Percentiles rank a stretch among this genome's conserved stretches.
Evolutionary conservation across 2,329 filamentous ascomycete species (phyloP).

Genomic region (Biscogniauxia mediterranea): DNA sequence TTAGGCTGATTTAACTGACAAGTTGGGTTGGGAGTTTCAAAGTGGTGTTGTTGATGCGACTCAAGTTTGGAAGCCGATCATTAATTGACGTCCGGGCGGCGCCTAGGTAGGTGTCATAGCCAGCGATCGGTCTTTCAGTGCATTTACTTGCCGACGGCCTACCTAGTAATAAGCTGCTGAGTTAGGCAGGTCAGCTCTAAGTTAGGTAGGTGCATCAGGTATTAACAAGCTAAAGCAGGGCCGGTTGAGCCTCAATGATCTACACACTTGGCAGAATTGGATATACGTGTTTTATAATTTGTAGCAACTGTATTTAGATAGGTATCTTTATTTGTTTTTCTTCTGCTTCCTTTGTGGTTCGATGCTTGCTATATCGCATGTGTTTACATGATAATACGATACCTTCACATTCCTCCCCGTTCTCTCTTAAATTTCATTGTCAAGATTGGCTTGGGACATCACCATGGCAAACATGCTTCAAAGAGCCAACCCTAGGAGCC

Average conservation of each 20-base stretch:
- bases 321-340: neutral
- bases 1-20: too few relatives aligned
- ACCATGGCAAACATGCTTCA: neutral
- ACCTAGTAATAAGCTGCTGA: neutral
- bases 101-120: too few relatives aligned
- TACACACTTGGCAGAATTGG: neutral
- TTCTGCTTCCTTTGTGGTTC: too few relatives aligned
- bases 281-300: neutral
- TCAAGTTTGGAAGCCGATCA: neutral
- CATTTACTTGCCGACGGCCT: neutral
- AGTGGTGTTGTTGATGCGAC: neutral
- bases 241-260: slow-evolving; percentile 15
- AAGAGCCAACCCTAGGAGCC: neutral
- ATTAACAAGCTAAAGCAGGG: slow-evolving; percentile 2
- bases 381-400: too few relatives aligned
- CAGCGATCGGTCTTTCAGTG: neutral
- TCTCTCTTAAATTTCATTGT: neutral
- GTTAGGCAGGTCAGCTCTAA: neutral
- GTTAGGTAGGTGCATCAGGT: neutral
- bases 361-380: neutral
- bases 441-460: neutral
- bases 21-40: too few relatives aligned
- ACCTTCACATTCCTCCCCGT: neutral
- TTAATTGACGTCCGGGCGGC: neutral
- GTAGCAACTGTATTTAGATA: neutral